Percentiles rank a stretch among this genome's conserved stretches.
phyloP scores from a whole-genome alignment of 768 basidiomycete genomes.

The Leccinellum albellum region DNA sequence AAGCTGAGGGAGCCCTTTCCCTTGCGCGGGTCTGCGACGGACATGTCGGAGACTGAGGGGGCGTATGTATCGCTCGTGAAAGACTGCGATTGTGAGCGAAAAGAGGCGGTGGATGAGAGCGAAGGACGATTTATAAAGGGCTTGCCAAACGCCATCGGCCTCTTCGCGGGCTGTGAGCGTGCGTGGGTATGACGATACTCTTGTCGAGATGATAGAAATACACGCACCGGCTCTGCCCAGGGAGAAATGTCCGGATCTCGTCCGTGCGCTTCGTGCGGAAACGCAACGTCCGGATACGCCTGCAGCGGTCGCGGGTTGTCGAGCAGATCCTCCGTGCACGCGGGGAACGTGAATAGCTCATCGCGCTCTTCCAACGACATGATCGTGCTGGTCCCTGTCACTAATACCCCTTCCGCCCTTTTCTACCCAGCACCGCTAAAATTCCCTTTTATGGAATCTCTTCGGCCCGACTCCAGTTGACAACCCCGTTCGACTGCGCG shows the following conservation, averaged over 20 bases:
- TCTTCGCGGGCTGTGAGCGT: constrained; percentile 11
- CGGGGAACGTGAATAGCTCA: constrained; percentile 10
- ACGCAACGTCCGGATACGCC: constrained; percentile 10
- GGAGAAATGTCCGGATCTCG: constrained; percentile 18
- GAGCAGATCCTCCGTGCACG: constrained; percentile 5
- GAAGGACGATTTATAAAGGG: constrained; percentile 24
- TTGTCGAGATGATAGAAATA: background rate
- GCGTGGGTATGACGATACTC: constrained; percentile 8
- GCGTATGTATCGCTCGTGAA: constrained; percentile 25
- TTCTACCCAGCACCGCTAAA: background rate
- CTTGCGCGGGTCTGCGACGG: constrained; percentile 40
- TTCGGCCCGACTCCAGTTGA: constrained; percentile 14
- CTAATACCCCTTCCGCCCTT: background rate
- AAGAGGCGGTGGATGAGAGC: constrained; percentile 32
- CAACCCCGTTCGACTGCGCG: constrained; percentile 9
- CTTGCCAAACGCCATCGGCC: constrained; percentile 28
- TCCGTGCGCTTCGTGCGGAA: background rate
- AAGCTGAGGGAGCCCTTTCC: constrained; percentile 44
- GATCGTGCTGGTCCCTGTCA: background rate
- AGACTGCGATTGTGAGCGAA: constrained; percentile 28
- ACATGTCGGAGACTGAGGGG: constrained; percentile 33
- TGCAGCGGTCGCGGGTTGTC: background rate
- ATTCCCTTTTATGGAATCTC: constrained; percentile 9
- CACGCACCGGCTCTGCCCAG: constrained; percentile 19
- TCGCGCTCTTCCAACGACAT: constrained; percentile 15